Evolutionary conservation across 768 basidiomycete genomes (phyloP).

Genomic region (Krasilnikovozyma curviuscula): DNA sequence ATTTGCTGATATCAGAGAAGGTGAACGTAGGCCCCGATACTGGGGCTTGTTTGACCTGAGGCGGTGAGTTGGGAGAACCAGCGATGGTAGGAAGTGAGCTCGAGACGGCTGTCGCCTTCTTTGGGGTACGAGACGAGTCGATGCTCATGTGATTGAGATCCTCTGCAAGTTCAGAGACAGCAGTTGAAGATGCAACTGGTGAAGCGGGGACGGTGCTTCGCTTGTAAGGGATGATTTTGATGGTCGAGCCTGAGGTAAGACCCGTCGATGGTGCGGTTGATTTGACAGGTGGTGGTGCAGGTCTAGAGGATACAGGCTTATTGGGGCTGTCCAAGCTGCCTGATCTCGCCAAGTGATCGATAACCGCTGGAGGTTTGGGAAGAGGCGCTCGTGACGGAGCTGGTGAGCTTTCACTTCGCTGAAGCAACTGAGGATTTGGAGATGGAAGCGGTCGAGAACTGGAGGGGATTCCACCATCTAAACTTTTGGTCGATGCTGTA

Average conservation of each 20-base stretch:
- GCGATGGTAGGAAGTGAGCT: background rate
- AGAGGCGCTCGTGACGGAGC: constrained; percentile 14
- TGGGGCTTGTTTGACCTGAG: constrained; percentile 2
- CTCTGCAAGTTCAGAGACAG: too few relatives aligned
- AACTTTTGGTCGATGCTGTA: constrained; percentile 19
- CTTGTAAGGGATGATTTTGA: too few relatives aligned
- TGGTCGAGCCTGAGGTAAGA: too few relatives aligned
- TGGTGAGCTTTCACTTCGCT: background rate
- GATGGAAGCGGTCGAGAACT: background rate
- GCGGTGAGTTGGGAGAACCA: constrained; percentile 3
- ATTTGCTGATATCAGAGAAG: background rate
- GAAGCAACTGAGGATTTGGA: background rate
- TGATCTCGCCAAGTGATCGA: background rate
- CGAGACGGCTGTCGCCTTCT: too few relatives aligned
- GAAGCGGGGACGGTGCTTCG: too few relatives aligned
- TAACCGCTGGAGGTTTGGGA: constrained; percentile 19
- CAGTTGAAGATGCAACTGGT: too few relatives aligned
- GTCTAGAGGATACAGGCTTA: constrained; percentile 9
- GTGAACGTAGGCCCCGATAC: background rate
- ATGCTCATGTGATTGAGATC: too few relatives aligned
- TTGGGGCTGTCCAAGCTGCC: constrained; percentile 10
- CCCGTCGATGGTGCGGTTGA: background rate
- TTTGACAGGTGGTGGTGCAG: background rate
- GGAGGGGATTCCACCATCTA: constrained; percentile 17
- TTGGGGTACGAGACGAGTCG: too few relatives aligned